phyloP scores from a whole-genome alignment of 495 filamentous ascomycete species.

The Aspergillus funiculosus region DNA sequence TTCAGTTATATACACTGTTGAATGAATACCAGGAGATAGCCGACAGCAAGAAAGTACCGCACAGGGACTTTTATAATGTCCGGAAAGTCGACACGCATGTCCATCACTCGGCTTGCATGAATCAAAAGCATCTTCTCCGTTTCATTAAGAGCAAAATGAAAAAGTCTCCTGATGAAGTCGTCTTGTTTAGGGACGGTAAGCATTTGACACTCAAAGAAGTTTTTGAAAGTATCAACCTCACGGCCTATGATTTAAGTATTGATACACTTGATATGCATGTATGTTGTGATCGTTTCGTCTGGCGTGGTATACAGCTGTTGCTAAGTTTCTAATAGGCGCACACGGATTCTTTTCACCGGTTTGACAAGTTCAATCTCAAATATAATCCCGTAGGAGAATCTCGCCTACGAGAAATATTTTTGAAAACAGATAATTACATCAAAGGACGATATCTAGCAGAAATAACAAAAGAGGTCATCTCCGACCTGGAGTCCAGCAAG shows the following conservation, averaged over 20 bases:
- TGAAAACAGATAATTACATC: slow-evolving; percentile 98
- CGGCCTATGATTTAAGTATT: slow-evolving; percentile 95
- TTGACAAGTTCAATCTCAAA: slow-evolving; percentile 99
- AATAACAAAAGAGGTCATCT: slow-evolving; percentile 95
- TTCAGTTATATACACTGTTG: slow-evolving; percentile 83
- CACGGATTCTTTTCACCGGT: slow-evolving; percentile 96
- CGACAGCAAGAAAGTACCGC: slow-evolving; percentile 94
- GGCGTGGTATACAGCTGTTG: neutral
- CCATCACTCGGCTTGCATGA: slow-evolving; percentile 99
- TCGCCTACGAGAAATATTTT: slow-evolving; percentile 86
- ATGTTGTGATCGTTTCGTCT: slow-evolving; percentile 28
- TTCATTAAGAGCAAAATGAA: slow-evolving; percentile 99
- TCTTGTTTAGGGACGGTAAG: slow-evolving; percentile 88
- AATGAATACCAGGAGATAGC: slow-evolving; percentile 98
- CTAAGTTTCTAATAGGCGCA: slow-evolving; percentile 59
- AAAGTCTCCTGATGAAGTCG: slow-evolving; percentile 89
- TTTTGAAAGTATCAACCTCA: slow-evolving; percentile 94
- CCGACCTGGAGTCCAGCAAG: slow-evolving; percentile 97
- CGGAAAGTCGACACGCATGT: slow-evolving; percentile 98
- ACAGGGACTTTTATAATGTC: slow-evolving; percentile 98
- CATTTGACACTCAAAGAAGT: slow-evolving; percentile 87
- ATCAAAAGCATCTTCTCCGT: slow-evolving; percentile 94
- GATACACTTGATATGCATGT: slow-evolving; percentile 99
- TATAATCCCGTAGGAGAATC: slow-evolving; percentile 98
- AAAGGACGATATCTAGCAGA: slow-evolving; percentile 93